phyloP scores from a whole-genome alignment of 2,329 filamentous ascomycete species.

The Clonostachys rhizophaga region DNA sequence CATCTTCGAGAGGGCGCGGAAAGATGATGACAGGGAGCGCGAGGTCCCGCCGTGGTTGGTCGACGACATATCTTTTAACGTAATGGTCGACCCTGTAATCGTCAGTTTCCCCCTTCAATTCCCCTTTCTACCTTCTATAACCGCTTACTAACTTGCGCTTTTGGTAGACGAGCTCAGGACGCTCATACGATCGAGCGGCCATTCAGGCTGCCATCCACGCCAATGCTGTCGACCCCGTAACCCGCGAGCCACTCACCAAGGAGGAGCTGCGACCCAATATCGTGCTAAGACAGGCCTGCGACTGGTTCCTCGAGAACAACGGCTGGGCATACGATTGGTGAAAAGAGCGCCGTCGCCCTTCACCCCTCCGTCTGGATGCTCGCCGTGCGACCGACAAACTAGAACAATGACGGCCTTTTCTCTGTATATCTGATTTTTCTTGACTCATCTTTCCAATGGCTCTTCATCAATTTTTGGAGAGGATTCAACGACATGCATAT shows the following conservation, averaged over 20 bases:
- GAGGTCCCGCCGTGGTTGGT: constrained; percentile 73
- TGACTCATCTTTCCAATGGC: no score
- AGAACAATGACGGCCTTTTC: no score
- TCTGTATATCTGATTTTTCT: no score
- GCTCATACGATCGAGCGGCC: constrained; percentile 83
- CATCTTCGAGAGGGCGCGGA: constrained; percentile 48
- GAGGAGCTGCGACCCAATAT: constrained; percentile 78
- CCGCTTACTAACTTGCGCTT: not conserved
- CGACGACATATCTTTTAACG: constrained; percentile 69
- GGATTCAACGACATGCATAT: no score
- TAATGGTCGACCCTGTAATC: constrained; percentile 68
- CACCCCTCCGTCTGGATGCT: no score
- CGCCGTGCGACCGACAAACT: no score
- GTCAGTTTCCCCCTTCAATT: constrained; percentile 24
- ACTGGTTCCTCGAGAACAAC: constrained; percentile 80
- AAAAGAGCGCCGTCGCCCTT: not conserved
- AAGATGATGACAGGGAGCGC: constrained; percentile 36
- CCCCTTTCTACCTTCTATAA: not conserved
- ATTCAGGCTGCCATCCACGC: constrained; percentile 83
- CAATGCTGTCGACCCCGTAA: constrained; percentile 64
- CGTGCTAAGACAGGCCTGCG: constrained; percentile 74
- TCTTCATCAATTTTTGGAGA: no score
- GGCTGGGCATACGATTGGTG: constrained; percentile 94
- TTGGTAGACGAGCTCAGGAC: constrained; percentile 71
- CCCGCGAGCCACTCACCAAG: constrained; percentile 65